A percentile compares a stretch with the other conserved stretches of the same genome.
Conservation (phyloP, 805 yeast genomes). For the Cyberlindnera euphorbiae region DNA sequence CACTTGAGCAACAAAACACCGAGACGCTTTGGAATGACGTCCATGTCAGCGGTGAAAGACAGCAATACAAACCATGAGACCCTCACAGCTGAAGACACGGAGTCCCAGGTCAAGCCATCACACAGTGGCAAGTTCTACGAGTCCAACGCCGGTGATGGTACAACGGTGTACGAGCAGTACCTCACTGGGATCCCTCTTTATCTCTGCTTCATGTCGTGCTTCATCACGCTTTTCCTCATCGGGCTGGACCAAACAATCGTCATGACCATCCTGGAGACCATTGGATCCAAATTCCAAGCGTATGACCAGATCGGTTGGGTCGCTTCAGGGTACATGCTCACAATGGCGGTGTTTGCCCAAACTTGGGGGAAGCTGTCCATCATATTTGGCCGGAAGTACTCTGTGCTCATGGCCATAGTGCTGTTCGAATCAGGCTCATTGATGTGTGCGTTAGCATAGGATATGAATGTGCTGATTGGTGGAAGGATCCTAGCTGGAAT, state of each 20-base stretch:
- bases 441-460: slow-evolving; percentile 47
- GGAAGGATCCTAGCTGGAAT: slow-evolving; percentile 68
- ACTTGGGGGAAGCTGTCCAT: slow-evolving; percentile 56
- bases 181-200: slow-evolving; percentile 11
- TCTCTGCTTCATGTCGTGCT: slow-evolving; percentile 16
- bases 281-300: slow-evolving; percentile 45
- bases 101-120: no score
- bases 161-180: slow-evolving; percentile 16
- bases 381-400: slow-evolving; percentile 50
- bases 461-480: slow-evolving; percentile 59
- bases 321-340: slow-evolving; percentile 48
- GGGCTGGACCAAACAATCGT: slow-evolving; percentile 60
- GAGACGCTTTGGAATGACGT: no score
- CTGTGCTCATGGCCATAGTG: slow-evolving; percentile 40
- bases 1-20: no score
- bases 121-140: slow-evolving; percentile 13
- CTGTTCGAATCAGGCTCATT: slow-evolving; percentile 61
- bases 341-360: slow-evolving; percentile 48
- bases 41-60: no score
- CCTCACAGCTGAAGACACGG: no score
- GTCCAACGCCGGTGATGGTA: slow-evolving; percentile 23
- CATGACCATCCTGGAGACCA: slow-evolving; percentile 42
- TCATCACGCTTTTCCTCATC: slow-evolving; percentile 23
- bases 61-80: no score
- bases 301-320: slow-evolving; percentile 57